phyloP scores from a whole-genome alignment of 305 asterid species.

The Petunia hybrid region DNA sequence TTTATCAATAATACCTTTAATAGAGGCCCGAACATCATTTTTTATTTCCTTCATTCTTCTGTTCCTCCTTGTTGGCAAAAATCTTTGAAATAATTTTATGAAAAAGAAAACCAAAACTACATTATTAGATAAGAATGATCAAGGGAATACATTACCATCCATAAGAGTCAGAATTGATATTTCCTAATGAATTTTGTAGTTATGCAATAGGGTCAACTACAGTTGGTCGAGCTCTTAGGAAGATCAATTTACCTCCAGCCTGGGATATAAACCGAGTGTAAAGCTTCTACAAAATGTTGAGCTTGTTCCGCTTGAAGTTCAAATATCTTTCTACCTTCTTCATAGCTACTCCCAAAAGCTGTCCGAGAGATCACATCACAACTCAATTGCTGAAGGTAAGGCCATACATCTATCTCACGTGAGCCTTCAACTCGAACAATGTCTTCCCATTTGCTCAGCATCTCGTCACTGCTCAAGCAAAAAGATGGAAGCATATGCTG shows the following conservation, averaged over 20 bases:
- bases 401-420: conserved; percentile 36
- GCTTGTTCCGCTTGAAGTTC: conserved; percentile 43
- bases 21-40: conserved; percentile 14
- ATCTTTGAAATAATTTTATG: background rate
- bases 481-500: conserved; percentile 42
- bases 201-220: background rate
- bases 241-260: conserved; percentile 38
- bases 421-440: conserved; percentile 2
- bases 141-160: background rate
- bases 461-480: conserved; percentile 39
- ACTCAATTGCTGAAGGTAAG: conserved; percentile 28
- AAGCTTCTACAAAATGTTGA: background rate
- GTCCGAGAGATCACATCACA: conserved; percentile 37
- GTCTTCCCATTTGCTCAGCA: conserved; percentile 34
- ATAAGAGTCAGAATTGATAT: background rate
- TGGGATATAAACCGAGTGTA: conserved; percentile 34
- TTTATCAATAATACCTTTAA: conserved; percentile 29
- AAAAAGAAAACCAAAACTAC: background rate
- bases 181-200: background rate
- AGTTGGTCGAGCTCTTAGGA: background rate
- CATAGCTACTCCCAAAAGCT: conserved; percentile 37
- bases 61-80: conserved; percentile 38
- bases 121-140: background rate
- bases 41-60: conserved; percentile 36
- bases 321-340: conserved; percentile 41